Evolutionary conservation across 495 filamentous ascomycete genomes (phyloP).

Genomic region (Hyaloscypha finlandica): DNA sequence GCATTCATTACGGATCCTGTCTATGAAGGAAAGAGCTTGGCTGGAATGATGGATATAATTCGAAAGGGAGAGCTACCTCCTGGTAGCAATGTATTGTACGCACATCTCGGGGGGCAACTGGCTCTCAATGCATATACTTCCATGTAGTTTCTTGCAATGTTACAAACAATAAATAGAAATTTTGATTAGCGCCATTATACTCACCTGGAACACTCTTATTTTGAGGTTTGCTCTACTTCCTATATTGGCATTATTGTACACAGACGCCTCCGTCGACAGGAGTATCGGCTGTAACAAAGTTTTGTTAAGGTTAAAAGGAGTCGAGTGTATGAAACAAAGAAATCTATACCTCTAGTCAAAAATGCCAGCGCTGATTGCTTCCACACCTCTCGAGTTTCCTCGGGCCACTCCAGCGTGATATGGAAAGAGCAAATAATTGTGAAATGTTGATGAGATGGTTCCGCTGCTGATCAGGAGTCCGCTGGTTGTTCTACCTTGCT

Average conservation of each 20-base stretch:
- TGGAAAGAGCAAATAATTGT: neutral
- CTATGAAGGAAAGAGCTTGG: constrained; percentile 68
- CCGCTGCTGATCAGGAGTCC: constrained; percentile 12
- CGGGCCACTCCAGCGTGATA: neutral
- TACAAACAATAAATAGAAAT: no score
- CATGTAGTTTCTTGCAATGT: no score
- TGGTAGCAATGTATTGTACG: constrained; percentile 62
- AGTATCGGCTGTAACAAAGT: no score
- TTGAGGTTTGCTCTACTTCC: no score
- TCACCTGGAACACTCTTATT: no score
- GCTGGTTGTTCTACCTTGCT: neutral
- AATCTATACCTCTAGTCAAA: no score
- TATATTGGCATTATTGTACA: no score
- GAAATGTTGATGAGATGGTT: constrained; percentile 5
- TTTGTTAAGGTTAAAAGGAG: neutral
- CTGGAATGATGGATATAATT: constrained; percentile 66
- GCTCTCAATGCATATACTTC: constrained; percentile 58
- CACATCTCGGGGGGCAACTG: constrained; percentile 64
- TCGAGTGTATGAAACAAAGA: no score
- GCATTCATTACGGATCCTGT: constrained; percentile 69
- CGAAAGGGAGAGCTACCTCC: constrained; percentile 50
- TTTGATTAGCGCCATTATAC: no score
- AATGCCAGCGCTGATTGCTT: neutral
- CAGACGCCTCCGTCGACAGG: no score
- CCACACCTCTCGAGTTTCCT: neutral